Base-by-base conservation (phyloP, 2,329 filamentous ascomycete genomes). In the Pyrenophora teres region DNA sequence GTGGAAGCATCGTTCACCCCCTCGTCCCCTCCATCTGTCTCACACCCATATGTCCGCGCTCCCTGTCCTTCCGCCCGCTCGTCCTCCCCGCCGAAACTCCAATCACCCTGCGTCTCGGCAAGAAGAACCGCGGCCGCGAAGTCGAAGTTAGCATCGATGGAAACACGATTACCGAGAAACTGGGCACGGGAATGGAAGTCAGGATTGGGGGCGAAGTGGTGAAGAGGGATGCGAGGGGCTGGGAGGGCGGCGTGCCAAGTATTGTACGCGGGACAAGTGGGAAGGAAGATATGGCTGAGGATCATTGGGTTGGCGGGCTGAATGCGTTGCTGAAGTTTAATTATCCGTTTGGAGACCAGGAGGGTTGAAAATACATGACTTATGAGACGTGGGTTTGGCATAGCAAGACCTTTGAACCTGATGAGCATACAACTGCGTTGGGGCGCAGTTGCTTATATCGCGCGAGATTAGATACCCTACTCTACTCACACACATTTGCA, bases 251-350 rank as follows among this genome's bases (percentile, higher is more conserved):
- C 9, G 92, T 97, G 12, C 94, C 94, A 2, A 96, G 92, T 70
- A 89, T 97, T 27, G 94, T 97, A 67, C 81, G 92, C 39, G 83
- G 81, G 40, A 73, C 74, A 0, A 60, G 54, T 9, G 68, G 72
- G 1, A 52, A 54, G 30, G 71, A 70, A 15, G 67, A 67, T 63
- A 78, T 81, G 62, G 79, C 80, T 19, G 91, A 97, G 65, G 93
- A 97, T 73, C 91, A 93, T 15, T 99, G 94, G 94, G 93, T 99
- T 2, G 93, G 93, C 1, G 93, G 94, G 0, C 75, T 99, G 68
- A 99, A 96, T 69, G 90, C 91, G 8, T 72, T 97, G 67, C 77
- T 99, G 63, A 99, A 99, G 77, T 99, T 97, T 72, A 99, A 99
- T 73, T 90, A 96, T 76, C 92, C 93, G 0, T 97, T 97, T 79